phyloP scores from a whole-genome alignment of 2,329 filamentous ascomycete species.

The Immersiporthe knoxdaviesiana region DNA sequence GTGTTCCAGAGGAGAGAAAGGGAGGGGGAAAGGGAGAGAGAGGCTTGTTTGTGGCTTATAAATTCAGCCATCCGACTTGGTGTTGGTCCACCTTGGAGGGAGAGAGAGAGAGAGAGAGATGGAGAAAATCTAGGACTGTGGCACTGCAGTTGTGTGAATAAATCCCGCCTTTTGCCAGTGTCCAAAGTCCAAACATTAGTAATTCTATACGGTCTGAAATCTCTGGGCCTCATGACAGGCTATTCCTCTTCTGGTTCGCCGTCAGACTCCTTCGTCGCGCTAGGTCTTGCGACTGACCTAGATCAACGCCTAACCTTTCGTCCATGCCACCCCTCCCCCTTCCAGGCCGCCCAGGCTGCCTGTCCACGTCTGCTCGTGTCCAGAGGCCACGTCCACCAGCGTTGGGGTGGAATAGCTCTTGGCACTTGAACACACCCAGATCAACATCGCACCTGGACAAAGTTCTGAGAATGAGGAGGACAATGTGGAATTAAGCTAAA shows the following conservation, averaged over 20 bases:
- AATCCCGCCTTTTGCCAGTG: not conserved
- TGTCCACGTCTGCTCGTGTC: not conserved
- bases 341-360: too few species aligned
- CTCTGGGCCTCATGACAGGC: not conserved
- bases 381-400: not conserved
- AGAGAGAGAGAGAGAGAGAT: too few species aligned
- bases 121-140: not conserved
- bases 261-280: slow-evolving; percentile 2
- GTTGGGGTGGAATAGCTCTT: not conserved
- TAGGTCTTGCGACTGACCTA: not conserved
- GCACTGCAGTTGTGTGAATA: not conserved
- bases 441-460: not conserved
- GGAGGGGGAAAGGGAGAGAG: too few species aligned
- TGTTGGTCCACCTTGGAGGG: too few species aligned
- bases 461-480: not conserved
- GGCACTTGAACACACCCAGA: not conserved
- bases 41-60: not conserved
- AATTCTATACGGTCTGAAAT: not conserved
- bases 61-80: not conserved
- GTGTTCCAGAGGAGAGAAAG: not conserved
- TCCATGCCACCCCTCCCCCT: not conserved
- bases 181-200: not conserved
- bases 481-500: not conserved
- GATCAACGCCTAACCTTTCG: not conserved
- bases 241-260: slow-evolving; percentile 8